Evolutionary conservation across 169 alveolate species (phyloP), one percentile per base, ranked within the genome.

Genomic region (Plasmodium berghei): DNA sequence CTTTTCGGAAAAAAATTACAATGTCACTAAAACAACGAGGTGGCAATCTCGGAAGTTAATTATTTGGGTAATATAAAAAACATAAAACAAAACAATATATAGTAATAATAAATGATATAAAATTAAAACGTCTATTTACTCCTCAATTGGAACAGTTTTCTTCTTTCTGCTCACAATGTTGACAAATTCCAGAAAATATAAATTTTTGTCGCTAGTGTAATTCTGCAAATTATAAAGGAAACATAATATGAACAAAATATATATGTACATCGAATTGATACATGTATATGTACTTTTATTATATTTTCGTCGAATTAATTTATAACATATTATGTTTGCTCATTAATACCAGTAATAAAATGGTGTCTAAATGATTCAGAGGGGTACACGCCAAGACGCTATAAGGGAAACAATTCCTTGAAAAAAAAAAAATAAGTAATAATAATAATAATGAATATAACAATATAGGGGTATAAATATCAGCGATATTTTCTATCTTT

Each of bases 301-400:
- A 22, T 1, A 22, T 34, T 34, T 34, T 34, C 42, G 3, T 34
- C 8, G 42, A 34, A 34, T 34, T 0, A 5, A 5, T 4, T 34
- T 34, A 5, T 34, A 34, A 34, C 1, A 34, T 34, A 34, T 61
- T 74, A 62, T 10, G 8, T 40, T 20, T 67, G 45, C 14, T 52
- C 49, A 49, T 45, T 18, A 45, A 4, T 2, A 80, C 80, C 40
- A 80, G 54, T 28, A 80, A 62, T 14, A 80, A 42, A 5, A 80
- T 67, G 54, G 90, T 80, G 20, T 80, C 90, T 72, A 80, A n/a
- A 12, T 80, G 90, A 46, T 58, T 62, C 66, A 80, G 62, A 12
- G 90, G 90, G 5, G 72, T 62, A 58, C 80, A 80, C 5, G 90
- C 77, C 14, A 59, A 70, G 49, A 72, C 69, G 64, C 18, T 48